Base-by-base conservation (phyloP, 805 yeast species). In the Monosporozyma servazzii region DNA sequence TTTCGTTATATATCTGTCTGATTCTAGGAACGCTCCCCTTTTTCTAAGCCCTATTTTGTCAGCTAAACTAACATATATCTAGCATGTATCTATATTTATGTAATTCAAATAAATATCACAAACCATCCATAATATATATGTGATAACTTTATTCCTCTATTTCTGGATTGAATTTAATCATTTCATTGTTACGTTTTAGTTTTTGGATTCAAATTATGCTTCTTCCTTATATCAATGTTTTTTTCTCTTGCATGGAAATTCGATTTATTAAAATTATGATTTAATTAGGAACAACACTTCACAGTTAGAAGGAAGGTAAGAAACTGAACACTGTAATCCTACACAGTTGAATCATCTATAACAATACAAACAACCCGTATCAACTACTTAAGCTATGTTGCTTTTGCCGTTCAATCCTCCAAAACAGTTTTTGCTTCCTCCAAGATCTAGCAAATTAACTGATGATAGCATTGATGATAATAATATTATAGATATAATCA, bases 361-460 rank as follows among this genome's bases (percentile, higher is more conserved):
- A 7, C 5, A 29, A 8, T 18, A 36, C 30, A 37, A 29, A 27
- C 10, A 39, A 25, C 27, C 5, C 27, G 7, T 25, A 25, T 25
- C 7, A 9, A 9, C 17, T 4, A n/a, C 20, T 15, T 37, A 5
- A 8, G 5, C n/a, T 18, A 63, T 57, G 63, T 55, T 53, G 21
- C 21, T 66, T 21, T 63, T 67, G 64, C 71, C 71, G 29, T 47
- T 59, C 29, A 54, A 56, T 39, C 62, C 69, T 6, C 66, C 68
- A 5, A 65, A 66, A 51, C 50, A 52, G 17, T 59, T 58, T 33
- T 51, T 33, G 9, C 53, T 67, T 11, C 53, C 59, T 13, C 31
- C 52, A 9, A 47, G 60, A 11, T 33, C 53, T 6, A 51, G 31
- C 23, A 45, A 46, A 37, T 48, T 51, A 5, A 30, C 48, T 15